These are phyloP conservation scores for Erodium maritimum DNA, from an alignment of 345 rosid species.

Conservation along the genomic window DNA sequence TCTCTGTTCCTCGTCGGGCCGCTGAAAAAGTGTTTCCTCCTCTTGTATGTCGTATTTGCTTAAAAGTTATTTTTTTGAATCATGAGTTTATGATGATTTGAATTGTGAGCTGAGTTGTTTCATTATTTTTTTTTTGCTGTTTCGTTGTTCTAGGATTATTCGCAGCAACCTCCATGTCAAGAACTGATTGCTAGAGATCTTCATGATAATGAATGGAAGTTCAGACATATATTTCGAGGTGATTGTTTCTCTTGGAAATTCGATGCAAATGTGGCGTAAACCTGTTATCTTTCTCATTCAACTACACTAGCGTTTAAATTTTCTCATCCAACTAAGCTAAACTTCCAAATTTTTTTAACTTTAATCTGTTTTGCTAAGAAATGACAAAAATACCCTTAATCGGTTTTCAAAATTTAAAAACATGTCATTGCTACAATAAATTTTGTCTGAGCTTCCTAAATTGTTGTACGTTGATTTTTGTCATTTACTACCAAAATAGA, in stretches of 20 bases:
- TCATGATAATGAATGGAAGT: constrained; percentile 40
- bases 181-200: constrained; percentile 40
- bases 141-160: constrained; percentile 20
- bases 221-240: constrained; percentile 42
- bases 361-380: too few species aligned
- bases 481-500: too few species aligned
- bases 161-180: constrained; percentile 34
- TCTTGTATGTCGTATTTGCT: constrained; percentile 23
- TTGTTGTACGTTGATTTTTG: too few species aligned
- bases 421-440: too few species aligned
- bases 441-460: too few species aligned
- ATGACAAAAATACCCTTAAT: too few species aligned
- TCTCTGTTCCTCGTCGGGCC: constrained; percentile 49
- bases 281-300: too few species aligned
- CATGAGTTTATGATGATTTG: background rate
- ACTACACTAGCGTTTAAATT: too few species aligned
- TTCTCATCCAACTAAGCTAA: too few species aligned
- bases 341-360: too few species aligned
- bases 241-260: background rate
- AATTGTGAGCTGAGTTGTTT: background rate
- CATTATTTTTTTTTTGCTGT: background rate
- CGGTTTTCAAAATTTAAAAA: too few species aligned
- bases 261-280: background rate
- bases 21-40: constrained; percentile 50
- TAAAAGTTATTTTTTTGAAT: background rate